Evolutionary conservation across 108 stramenopile genomes (phyloP).

Genomic region (Skeletonema menzelii): DNA sequence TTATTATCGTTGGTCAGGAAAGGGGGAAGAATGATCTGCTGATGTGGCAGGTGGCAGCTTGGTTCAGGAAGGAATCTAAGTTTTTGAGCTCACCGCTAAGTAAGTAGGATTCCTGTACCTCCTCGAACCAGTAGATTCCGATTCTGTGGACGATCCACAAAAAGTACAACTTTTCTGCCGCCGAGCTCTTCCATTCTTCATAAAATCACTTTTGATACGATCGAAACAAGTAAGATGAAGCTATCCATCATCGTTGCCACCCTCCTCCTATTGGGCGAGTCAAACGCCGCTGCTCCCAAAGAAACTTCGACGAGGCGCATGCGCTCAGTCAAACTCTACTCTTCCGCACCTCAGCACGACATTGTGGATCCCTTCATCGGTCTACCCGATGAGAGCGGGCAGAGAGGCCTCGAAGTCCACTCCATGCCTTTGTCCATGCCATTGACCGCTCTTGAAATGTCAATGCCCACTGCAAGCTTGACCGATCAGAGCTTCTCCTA

Average conservation of each 20-base stretch:
- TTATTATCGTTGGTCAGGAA: too few species aligned
- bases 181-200: too few species aligned
- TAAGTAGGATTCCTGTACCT: too few species aligned
- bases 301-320: not conserved
- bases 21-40: too few species aligned
- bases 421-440: not conserved
- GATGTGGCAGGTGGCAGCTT: too few species aligned
- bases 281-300: not conserved
- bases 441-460: not conserved
- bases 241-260: not conserved
- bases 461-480: not conserved
- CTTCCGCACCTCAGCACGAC: not conserved
- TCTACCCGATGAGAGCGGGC: not conserved
- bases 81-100: too few species aligned
- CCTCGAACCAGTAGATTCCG: too few species aligned
- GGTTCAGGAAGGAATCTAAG: too few species aligned
- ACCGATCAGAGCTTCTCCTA: not conserved
- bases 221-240: not conserved
- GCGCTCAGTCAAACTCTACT: not conserved
- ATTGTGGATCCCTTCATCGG: not conserved
- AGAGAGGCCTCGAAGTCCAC: not conserved
- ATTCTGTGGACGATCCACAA: too few species aligned
- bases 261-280: not conserved
- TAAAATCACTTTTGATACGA: too few species aligned
- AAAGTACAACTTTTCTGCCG: too few species aligned